Conservation (phyloP, 2,329 filamentous ascomycete genomes). For the Phialophora macrospora region DNA sequence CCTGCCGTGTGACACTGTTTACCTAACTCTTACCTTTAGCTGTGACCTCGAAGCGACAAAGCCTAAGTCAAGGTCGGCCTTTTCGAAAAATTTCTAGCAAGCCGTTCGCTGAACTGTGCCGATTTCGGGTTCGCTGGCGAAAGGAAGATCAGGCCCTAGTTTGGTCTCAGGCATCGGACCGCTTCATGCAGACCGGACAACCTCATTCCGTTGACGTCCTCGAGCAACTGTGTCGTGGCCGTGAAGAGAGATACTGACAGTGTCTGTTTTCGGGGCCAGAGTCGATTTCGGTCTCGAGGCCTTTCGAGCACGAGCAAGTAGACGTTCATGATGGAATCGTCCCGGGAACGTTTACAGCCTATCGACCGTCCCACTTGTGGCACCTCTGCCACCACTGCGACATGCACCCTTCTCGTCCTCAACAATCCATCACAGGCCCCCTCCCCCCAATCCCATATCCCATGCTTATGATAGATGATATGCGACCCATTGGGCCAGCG, state of each 20-base stretch:
- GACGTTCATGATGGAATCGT: conserved; percentile 5
- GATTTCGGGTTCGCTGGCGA: not conserved
- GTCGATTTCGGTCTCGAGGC: not conserved
- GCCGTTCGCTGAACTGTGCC: not conserved
- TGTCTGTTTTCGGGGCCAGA: not conserved
- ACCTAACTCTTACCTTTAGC: not conserved
- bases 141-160: not conserved
- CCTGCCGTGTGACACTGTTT: conserved; percentile 5
- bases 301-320: conserved; percentile 2
- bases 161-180: not conserved
- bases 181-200: conserved; percentile 2
- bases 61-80: not conserved
- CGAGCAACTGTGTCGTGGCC: not conserved
- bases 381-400: not conserved
- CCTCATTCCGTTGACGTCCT: not conserved
- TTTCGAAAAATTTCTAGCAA: conserved; percentile 1
- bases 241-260: not conserved
- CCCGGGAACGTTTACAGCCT: conserved; percentile 12
- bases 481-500: not conserved
- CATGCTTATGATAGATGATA: not conserved
- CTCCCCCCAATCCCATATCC: conserved; percentile 1
- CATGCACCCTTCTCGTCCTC: not conserved
- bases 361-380: conserved; percentile 13
- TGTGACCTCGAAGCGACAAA: not conserved
- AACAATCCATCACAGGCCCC: not conserved